Conservation (phyloP, 2,329 filamentous ascomycete species). For the Colletotrichum sublineola region DNA sequence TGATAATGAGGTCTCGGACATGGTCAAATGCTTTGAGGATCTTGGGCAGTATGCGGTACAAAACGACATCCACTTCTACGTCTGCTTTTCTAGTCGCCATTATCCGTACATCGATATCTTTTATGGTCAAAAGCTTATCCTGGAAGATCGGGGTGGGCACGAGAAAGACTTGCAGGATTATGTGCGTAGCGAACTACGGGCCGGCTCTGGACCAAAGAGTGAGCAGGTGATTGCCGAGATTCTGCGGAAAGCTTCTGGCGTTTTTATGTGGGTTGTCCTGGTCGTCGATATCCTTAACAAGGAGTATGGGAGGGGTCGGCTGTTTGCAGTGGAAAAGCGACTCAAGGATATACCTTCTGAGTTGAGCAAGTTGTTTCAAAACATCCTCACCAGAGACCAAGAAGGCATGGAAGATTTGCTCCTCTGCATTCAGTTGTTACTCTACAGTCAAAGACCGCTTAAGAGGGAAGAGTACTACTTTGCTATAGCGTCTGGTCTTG, state of each 20-base stretch:
- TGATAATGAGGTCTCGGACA: slow-evolving; percentile 25
- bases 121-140: slow-evolving; percentile 35
- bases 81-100: slow-evolving; percentile 18
- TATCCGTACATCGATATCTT: slow-evolving; percentile 23
- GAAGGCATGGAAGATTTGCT: slow-evolving; percentile 55
- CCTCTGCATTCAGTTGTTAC: slow-evolving; percentile 62
- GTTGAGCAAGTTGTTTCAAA: slow-evolving; percentile 60
- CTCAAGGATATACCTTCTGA: slow-evolving; percentile 47
- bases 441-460: slow-evolving; percentile 60
- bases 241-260: slow-evolving; percentile 52
- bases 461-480: slow-evolving; percentile 53
- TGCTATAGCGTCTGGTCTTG: slow-evolving; percentile 49
- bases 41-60: neutral
- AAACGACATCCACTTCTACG: slow-evolving; percentile 43
- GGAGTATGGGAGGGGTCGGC: slow-evolving; percentile 48
- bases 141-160: slow-evolving; percentile 49
- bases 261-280: slow-evolving; percentile 61
- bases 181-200: slow-evolving; percentile 33
- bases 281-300: slow-evolving; percentile 56
- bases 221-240: slow-evolving; percentile 43
- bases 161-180: slow-evolving; percentile 46
- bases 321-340: slow-evolving; percentile 21
- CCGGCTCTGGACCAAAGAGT: rapidly evolving
- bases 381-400: slow-evolving; percentile 61
- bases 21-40: slow-evolving; percentile 23